Evolutionary conservation across 768 basidiomycete species (phyloP), one percentile per base, ranked within the genome.

Genomic region (Chalciporus chontae): DNA sequence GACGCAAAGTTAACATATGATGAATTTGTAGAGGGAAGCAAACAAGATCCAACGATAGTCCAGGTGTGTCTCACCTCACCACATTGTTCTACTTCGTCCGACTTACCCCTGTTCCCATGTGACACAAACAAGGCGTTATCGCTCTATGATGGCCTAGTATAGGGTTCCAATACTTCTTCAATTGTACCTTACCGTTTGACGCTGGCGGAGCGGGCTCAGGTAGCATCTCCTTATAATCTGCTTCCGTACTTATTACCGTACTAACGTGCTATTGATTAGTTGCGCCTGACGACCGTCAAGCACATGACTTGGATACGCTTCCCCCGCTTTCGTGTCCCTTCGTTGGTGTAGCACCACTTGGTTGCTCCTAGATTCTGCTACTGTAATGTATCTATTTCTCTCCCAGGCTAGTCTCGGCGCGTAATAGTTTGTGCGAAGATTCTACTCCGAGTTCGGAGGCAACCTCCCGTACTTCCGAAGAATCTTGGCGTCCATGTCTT

Each of bases 21-120:
- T 9, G 96, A 99, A 69, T 99, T 99, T 66, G 93, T 94, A 17
- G 94, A 98, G 67, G 96, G 96, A 27, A 92, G 89, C 69, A 98
- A 97, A 72, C 93, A 96, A 68, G 96, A 99, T 69, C 96, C 96
- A 27, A 98, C 95, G 18, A 98, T 99, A 68, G 94, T 99, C 13
- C 93, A 98, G 83, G 95, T 88, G 55, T 47, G 76, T 66, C 45
- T 41, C 29, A 19, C 46, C 43, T 32, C 45, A 36, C 15, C 57
- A 41, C 57, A 52, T 34, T 48, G 46, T 31, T 32, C 31, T 29
- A 17, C 32, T 47, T 43, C 24, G 45, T 45, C 61, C 48, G 45
- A 34, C 50, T 39, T 29, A 48, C 45, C 10, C 29, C 29, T 13
- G 1, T 10, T 9, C 29, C 41, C 52, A 36, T 63, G 52, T 66